Conservation (phyloP, 139 green algal genomes). For the Chlorella sp. region DNA sequence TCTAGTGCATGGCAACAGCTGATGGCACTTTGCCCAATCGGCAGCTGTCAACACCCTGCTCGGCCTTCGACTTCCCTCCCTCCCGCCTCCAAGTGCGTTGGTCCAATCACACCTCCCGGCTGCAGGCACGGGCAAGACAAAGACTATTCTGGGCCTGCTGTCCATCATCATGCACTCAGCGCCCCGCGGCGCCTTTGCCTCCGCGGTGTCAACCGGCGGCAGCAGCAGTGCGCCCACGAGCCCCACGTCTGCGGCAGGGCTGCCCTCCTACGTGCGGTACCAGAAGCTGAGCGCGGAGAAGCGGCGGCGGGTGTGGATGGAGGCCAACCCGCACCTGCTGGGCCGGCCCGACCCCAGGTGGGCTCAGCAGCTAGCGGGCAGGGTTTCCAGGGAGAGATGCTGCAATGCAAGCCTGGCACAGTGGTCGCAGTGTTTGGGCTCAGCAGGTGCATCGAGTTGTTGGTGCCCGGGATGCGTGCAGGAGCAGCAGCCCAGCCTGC, state of each 20-base stretch:
- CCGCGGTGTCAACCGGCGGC: background rate
- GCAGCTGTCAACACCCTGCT: background rate
- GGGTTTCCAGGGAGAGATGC: background rate
- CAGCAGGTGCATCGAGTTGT: too few species aligned
- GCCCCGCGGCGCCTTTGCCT: slow-evolving; percentile 51
- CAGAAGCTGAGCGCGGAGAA: background rate
- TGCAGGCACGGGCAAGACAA: slow-evolving; percentile 77
- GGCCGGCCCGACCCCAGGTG: slow-evolving; percentile 45
- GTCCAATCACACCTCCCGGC: too few species aligned
- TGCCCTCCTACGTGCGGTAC: slow-evolving; percentile 12
- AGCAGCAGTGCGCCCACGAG: background rate
- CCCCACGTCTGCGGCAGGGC: background rate
- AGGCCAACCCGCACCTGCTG: slow-evolving; percentile 53
- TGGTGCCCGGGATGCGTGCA: too few species aligned
- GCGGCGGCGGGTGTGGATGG: slow-evolving; percentile 19
- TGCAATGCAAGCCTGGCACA: background rate
- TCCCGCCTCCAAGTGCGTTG: too few species aligned
- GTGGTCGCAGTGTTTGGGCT: too few species aligned
- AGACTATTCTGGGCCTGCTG: slow-evolving; percentile 88
- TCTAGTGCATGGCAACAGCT: background rate
- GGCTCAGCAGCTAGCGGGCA: background rate
- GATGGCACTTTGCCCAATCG: background rate
- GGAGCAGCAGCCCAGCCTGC: background rate
- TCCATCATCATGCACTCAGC: slow-evolving; percentile 87
- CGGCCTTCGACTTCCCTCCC: too few species aligned